Base-by-base conservation (phyloP, 129 eudicot species). In the Sambucus nigra region DNA sequence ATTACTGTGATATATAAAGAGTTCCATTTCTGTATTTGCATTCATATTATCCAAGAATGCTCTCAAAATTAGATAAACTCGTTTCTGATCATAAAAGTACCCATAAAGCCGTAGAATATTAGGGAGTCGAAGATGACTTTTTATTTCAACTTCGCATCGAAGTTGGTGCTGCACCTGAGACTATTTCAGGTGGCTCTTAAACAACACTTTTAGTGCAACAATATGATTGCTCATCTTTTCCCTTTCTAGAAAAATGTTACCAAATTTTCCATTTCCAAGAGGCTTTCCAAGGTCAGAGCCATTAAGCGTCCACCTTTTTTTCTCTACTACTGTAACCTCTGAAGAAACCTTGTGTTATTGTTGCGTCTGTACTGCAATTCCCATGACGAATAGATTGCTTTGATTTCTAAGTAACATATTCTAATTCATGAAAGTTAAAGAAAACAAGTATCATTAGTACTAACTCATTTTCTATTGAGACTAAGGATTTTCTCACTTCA, bases 91-190 rank as follows among this genome's bases (percentile, higher is more conserved):
- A 59, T 85, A 85, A 25, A 85, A 85, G 70, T 85, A 85, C 13
- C 95, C 95, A 63, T 85, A 85, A 8, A 85, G 83, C 17, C 95
- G 75, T 25, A 85, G 57, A 53, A 85, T 85, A 51, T 85, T 85
- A 18, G 86, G 91, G 66, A 80, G 95, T 22, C 95, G 74, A 52
- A 85, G 95, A 61, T 85, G 91, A 55, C 95, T 85, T 70, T 80
- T 89, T 29, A 85, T 85, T 69, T 85, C 95, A 9, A 85, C 95
- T 72, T 85, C 95, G 1, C 95, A 78, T 12, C 95, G 78, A 31
- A 85, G 88, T 61, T 85, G 91, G 66, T 85, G 95, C 61, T 85
- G 89, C 53, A 85, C 95, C 61, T 85, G 95, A 42, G 95, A 85
- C 73, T 77, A 80, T 67, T 85, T 85, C 60, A 85, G 78, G 50